Percentiles rank a stretch among this genome's conserved stretches.
These are phyloP conservation scores for Hydrangea macrophylla DNA, from an alignment of 148 eudicot species.

Conservation along the genomic window DNA sequence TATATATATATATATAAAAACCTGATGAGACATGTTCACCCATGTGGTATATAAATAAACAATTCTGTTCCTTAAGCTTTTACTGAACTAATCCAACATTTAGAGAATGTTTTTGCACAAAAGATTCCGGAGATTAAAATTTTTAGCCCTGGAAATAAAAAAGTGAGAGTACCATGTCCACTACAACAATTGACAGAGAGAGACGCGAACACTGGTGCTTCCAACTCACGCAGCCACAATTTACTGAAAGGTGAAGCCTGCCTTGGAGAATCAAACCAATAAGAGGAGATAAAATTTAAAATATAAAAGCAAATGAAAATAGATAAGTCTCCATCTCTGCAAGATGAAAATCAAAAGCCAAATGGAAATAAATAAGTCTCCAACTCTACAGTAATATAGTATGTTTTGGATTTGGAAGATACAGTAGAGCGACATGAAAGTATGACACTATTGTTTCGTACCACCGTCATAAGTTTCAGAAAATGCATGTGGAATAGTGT, in stretches of 20 bases:
- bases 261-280: conserved; percentile 1
- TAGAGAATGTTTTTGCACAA: neutral
- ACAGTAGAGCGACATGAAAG: too few species aligned
- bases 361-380: too few species aligned
- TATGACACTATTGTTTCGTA: neutral
- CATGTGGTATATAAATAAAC: too few species aligned
- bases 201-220: conserved; percentile 82
- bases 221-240: conserved; percentile 63
- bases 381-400: neutral
- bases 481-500: neutral
- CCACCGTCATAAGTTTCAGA: neutral
- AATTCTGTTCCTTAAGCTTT: too few species aligned
- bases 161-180: conserved; percentile 40
- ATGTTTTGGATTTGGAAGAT: neutral
- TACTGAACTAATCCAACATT: neutral
- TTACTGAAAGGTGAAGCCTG: conserved; percentile 43
- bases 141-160: neutral
- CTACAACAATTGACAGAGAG: conserved; percentile 40
- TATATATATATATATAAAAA: neutral
- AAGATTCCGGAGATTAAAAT: neutral
- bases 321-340: too few species aligned
- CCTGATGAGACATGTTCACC: too few species aligned
- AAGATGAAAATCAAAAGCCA: too few species aligned
- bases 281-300: conserved; percentile 8
- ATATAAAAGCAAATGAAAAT: neutral